Evolutionary conservation across 2,329 filamentous ascomycete genomes (phyloP).

Genomic region (Bertia moriformis): DNA sequence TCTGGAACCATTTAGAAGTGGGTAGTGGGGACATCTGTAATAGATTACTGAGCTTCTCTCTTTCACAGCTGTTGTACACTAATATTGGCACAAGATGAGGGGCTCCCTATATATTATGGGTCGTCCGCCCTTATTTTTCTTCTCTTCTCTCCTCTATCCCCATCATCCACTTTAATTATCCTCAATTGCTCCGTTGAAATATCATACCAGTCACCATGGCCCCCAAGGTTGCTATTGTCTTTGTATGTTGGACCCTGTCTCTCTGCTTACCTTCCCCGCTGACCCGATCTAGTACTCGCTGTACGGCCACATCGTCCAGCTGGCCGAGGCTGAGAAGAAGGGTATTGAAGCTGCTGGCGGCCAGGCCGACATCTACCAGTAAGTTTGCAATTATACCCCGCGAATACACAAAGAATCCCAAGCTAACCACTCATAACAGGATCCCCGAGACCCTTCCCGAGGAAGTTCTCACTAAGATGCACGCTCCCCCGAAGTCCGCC

Average conservation of each 20-base stretch:
- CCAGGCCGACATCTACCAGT: constrained; percentile 69
- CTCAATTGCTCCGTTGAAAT: too few species aligned
- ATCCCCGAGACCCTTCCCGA: constrained; percentile 73
- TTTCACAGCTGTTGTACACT: too few species aligned
- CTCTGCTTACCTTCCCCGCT: constrained; percentile 3
- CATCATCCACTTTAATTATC: too few species aligned
- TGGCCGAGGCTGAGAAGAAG: constrained; percentile 80
- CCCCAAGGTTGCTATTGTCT: constrained; percentile 84
- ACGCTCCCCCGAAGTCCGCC: constrained; percentile 64
- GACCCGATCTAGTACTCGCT: constrained; percentile 85
- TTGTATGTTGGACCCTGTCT: constrained; percentile 51
- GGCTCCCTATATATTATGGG: too few species aligned
- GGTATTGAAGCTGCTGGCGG: constrained; percentile 83
- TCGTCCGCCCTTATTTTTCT: too few species aligned
- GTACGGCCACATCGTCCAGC: constrained; percentile 75
- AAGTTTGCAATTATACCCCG: too few species aligned
- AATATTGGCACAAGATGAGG: too few species aligned
- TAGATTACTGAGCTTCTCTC: too few species aligned
- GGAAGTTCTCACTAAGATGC: constrained; percentile 79
- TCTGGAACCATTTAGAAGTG: too few species aligned
- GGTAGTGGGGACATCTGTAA: too few species aligned
- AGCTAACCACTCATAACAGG: constrained; percentile 21
- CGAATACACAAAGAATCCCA: constrained; percentile 2
- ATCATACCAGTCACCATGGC: constrained; percentile 56
- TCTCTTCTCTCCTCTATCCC: too few species aligned